Evolutionary conservation across 2,329 filamentous ascomycete genomes (phyloP).

Genomic region (Aspergillus pseudonomiae): DNA sequence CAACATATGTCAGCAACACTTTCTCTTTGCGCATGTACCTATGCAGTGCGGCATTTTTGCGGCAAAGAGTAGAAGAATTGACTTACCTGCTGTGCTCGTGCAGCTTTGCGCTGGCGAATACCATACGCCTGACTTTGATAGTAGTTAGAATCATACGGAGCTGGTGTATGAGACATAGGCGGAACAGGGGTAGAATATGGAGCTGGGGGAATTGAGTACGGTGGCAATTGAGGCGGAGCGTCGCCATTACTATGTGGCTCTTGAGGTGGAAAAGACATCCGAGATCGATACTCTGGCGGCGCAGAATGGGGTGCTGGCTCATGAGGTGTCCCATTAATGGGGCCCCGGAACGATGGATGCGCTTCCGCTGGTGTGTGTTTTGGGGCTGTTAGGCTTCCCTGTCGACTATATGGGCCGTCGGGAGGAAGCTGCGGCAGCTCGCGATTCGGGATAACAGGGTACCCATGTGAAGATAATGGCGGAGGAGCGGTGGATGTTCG

Average conservation of each 20-base stretch:
- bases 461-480: conserved; percentile 32
- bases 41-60: background rate
- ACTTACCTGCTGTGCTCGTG: conserved; percentile 44
- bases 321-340: conserved; percentile 38
- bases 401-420: conserved; percentile 38
- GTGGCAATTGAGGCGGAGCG: conserved; percentile 23
- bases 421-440: conserved; percentile 39
- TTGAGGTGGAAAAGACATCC: conserved; percentile 35
- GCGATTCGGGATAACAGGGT: conserved; percentile 35
- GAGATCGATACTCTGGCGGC: conserved; percentile 37
- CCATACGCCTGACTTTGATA: conserved; percentile 35
- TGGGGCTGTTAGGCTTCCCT: conserved; percentile 34
- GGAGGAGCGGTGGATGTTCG: conserved; percentile 33
- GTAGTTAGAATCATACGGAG: conserved; percentile 36
- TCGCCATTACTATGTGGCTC: conserved; percentile 37
- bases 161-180: conserved; percentile 32
- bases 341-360: conserved; percentile 31
- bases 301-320: conserved; percentile 36
- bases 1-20: conserved; percentile 10
- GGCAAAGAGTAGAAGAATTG: background rate
- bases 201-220: conserved; percentile 34
- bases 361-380: conserved; percentile 33
- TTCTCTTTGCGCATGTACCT: background rate
- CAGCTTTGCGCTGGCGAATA: conserved; percentile 42
- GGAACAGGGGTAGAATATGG: conserved; percentile 32